phyloP scores from a whole-genome alignment of 2,329 filamentous ascomycete genomes.

The Alternaria postmessia region DNA sequence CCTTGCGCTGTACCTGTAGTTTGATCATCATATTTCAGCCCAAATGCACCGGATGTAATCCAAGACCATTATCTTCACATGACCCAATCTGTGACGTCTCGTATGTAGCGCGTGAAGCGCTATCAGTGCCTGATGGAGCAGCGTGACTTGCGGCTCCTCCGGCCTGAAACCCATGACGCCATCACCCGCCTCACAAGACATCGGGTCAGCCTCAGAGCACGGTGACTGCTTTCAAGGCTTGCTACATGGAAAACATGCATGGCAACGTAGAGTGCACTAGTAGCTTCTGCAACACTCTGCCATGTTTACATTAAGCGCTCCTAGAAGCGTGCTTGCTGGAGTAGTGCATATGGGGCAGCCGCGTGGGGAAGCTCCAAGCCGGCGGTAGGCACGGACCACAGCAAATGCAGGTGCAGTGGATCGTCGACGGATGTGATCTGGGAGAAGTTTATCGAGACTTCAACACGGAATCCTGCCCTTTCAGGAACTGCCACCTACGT shows the following conservation, averaged over 20 bases:
- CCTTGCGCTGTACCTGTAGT: slow-evolving; percentile 31
- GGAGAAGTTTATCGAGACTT: slow-evolving; percentile 24
- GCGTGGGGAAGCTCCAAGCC: slow-evolving; percentile 24
- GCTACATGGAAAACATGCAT: not conserved
- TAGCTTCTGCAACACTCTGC: not conserved
- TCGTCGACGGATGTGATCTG: slow-evolving; percentile 14
- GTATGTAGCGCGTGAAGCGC: slow-evolving; percentile 18
- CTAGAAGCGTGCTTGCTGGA: slow-evolving; percentile 3
- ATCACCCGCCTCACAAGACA: slow-evolving; percentile 32
- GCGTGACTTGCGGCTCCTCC: slow-evolving; percentile 45
- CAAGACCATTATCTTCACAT: slow-evolving; percentile 1
- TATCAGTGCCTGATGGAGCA: slow-evolving; percentile 28
- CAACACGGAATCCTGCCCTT: not conserved
- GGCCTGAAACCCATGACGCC: slow-evolving; percentile 45
- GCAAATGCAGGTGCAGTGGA: slow-evolving; percentile 27
- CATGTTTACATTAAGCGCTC: not conserved
- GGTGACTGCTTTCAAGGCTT: not conserved
- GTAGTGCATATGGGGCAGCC: slow-evolving; percentile 5
- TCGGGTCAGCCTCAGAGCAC: not conserved
- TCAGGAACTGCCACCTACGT: not conserved
- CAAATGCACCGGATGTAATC: slow-evolving; percentile 31
- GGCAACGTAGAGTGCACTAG: not conserved
- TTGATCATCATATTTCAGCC: slow-evolving; percentile 28
- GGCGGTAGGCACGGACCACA: slow-evolving; percentile 25
- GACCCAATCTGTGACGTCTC: slow-evolving; percentile 6